A percentile compares a stretch with the other conserved stretches of the same genome.
phyloP scores from a whole-genome alignment of 768 basidiomycete genomes.

The Phylloporus rhodoxanthus region DNA sequence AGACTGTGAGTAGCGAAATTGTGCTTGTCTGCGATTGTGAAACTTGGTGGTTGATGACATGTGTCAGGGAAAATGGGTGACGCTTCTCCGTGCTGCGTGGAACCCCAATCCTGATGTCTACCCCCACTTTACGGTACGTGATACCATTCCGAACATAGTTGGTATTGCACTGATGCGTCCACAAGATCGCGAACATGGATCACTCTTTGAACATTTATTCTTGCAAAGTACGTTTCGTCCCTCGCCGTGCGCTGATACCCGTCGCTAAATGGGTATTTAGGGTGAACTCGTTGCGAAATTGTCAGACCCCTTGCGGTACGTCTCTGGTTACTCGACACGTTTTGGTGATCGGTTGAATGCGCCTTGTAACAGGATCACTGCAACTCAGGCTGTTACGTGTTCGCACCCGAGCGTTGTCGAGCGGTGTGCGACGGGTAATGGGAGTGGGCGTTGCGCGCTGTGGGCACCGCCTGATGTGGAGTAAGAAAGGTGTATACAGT shows the following conservation, averaged over 20 bases:
- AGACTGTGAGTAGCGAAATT: conserved; percentile 50
- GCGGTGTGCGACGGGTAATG: conserved; percentile 73
- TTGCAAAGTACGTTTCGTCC: conserved; percentile 45
- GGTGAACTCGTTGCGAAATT: conserved; percentile 67
- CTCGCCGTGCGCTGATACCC: background rate
- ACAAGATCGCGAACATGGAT: conserved; percentile 71
- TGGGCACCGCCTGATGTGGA: conserved; percentile 52
- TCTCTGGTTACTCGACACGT: background rate
- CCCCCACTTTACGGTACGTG: conserved; percentile 74
- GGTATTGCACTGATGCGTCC: background rate
- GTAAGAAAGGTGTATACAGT: background rate
- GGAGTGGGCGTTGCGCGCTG: conserved; percentile 69
- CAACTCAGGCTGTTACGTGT: conserved; percentile 86
- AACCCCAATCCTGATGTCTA: conserved; percentile 69
- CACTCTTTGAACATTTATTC: conserved; percentile 73
- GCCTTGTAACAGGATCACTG: conserved; percentile 51
- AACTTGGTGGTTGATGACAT: background rate
- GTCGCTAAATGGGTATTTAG: conserved; percentile 27
- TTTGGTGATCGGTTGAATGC: background rate
- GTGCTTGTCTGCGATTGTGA: background rate
- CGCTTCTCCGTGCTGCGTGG: conserved; percentile 75
- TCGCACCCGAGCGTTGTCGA: conserved; percentile 74
- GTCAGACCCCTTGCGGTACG: conserved; percentile 51
- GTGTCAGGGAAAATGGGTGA: conserved; percentile 73
- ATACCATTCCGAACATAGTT: background rate